These are phyloP conservation scores for Pisolithus thermaeus DNA, from an alignment of 1,284 basidiomycete genomes.

Conservation along the genomic window DNA sequence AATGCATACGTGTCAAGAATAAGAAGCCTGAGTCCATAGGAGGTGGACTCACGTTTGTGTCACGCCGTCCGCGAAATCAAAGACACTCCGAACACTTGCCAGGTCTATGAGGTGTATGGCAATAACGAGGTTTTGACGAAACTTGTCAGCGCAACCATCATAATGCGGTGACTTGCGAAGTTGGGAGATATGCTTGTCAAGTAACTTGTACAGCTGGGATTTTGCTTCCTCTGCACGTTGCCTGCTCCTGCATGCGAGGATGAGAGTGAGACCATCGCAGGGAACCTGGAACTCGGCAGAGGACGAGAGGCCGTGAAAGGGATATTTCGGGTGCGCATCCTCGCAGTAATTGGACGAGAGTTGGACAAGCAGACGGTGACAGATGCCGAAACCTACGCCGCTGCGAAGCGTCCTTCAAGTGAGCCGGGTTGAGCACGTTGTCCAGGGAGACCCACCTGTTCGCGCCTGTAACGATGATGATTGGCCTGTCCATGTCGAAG, in stretches of 20 bases:
- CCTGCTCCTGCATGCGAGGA: conserved; percentile 76
- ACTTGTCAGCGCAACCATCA: conserved; percentile 48
- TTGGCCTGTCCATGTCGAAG: conserved; percentile 40
- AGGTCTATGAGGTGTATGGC: conserved; percentile 65
- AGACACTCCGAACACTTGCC: conserved; percentile 54
- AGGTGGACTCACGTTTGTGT: conserved; percentile 42
- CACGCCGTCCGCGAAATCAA: conserved; percentile 58
- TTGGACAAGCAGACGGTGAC: conserved; percentile 73
- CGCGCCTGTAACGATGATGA: conserved; percentile 63
- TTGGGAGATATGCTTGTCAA: conserved; percentile 49
- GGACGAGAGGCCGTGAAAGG: conserved; percentile 10
- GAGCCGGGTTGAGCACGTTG: background rate
- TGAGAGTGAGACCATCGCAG: conserved; percentile 61
- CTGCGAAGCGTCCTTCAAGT: conserved; percentile 35
- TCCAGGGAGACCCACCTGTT: conserved; percentile 46
- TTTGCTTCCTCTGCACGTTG: conserved; percentile 62
- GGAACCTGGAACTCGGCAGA: conserved; percentile 13
- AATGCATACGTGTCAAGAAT: conserved; percentile 1
- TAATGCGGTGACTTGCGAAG: conserved; percentile 33
- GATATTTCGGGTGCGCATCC: conserved; percentile 44
- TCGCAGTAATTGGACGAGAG: conserved; percentile 47
- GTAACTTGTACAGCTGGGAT: conserved; percentile 42
- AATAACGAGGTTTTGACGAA: conserved; percentile 58
- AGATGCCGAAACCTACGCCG: conserved; percentile 82
- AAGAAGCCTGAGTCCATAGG: background rate